Base-by-base conservation (phyloP, 163 green algal genomes). In the Coccomyxa subellipsoidea region DNA sequence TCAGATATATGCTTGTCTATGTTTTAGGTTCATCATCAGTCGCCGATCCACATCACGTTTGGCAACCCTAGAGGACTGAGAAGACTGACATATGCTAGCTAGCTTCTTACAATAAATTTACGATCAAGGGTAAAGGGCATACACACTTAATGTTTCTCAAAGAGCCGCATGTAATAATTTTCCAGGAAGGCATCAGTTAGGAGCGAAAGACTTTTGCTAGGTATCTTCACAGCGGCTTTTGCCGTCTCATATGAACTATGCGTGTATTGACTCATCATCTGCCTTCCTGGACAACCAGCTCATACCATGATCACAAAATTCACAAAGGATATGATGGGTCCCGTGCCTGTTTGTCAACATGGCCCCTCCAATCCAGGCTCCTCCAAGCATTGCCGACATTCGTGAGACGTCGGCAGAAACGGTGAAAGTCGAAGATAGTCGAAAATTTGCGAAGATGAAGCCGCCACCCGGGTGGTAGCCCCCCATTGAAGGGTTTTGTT, bases 241-340 rank as follows among this genome's bases (percentile, higher is more conserved):
- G 21, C 66, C 29, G 32, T 34, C 66, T 73, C 18, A 66, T 12
- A 73, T 73, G 66, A 73, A 73, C 66, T 73, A 73, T 73, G 66
- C 66, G 66, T 73, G 66, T 73, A 73, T 66, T 73, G 66, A 73
- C 31, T 73, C 66, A 73, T 73, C 66, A 73, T 73, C 66, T 73
- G 66, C 66, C 66, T 34, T 73, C 66, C 27, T 32, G 27, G 18
- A 36, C 47, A 18, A 66, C 12, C 12, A 66, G 47, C 12, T 66
- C 12, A 29, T 66, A 29, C 18, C 12, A 29, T 66, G 12, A 18
- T 66, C 12, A 66, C 15, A 75, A 12, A 35, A 23, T 36, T 75
- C 47, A 18, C 47, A 29, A 18, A 66, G 47, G 12, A 18, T 18
- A 66, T 12, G 47, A 18, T 18, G 12, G 12, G 12, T 18, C 12